Evolutionary conservation across 225 moss, liverwort and hornwort species (phyloP), one percentile per base, ranked within the genome.

Genomic region (Polytrichum formosum): DNA sequence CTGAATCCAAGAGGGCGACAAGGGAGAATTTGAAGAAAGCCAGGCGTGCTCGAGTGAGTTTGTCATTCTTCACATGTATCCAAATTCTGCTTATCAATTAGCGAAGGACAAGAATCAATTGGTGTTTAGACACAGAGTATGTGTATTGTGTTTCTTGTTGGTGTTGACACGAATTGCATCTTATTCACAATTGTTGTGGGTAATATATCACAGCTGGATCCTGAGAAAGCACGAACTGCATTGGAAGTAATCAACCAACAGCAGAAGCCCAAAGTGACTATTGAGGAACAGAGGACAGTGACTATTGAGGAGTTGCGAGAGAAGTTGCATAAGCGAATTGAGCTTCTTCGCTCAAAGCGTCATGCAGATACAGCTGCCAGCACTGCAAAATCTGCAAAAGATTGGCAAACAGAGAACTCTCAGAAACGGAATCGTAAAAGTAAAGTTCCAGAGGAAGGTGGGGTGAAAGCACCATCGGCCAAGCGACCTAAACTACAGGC

Each of bases 11-110:
- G 80, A 83, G 73, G 66, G 76, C 78, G 63, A 94, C 96, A n/a
- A 92, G 85, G 62, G 74, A 91, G 76, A 97, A 97, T 72, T 62
- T 97, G 83, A 97, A 92, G 81, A 92, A 91, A 79, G 97, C 97
- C 5, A 98, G 91, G 78, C 89, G 94, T 35, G 88, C 84, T 73
- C 87, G 92, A 83, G 97, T 98, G 63, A 68, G 90, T 85, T 64
- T 5, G 65, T 63, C 23, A 61, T 53, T 20, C 56, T 67, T 1
- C 31, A 28, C 20, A 55, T 73, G 53, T 30, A 67, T 74, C 54
- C 6, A 20, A 7, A 7, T 17, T 55, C 29, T 59, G 26, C 10
- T 53, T 27, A 27, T 7, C 17, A 46, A 18, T 13, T 7, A 68
- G 74, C 55, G 22, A 53, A 13, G 37, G 2, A 37, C 37, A 37